Evolutionary conservation across 2,329 filamentous ascomycete species (phyloP), one percentile per base, ranked within the genome.

Genomic region (Myriosclerotinia curreyana): DNA sequence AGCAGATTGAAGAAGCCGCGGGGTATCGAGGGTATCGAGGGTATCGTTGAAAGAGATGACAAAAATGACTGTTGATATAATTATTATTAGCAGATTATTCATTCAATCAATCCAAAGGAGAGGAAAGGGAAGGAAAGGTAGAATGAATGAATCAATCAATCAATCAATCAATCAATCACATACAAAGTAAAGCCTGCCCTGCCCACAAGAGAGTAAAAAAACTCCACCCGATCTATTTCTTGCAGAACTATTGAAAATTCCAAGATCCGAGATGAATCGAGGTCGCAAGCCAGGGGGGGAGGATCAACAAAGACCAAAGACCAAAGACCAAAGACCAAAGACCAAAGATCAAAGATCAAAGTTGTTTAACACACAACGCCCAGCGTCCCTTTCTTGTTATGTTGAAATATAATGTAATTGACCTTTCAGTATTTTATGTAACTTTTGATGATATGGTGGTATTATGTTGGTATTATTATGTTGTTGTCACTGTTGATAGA

Each of bases 1-100:
- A 14, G 48, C 48, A 64, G 53, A 50, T 67, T n/a, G 66, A 31
- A 31, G 64, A 63, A 28, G 66, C 67, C 58, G 69, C 69, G 69
- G 71, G 72, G 71, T 73, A 72, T 72, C 65, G 66, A 5, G n/a
- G n/a, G n/a, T n/a, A n/a, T n/a, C n/a, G n/a, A n/a, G n/a, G 72
- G 71, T 73, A 72, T 72, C 65, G 66, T 68, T 66, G 61, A 70
- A 69, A 56, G 67, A 64, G 68, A 69, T 52, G 46, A 49, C 48
- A 59, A 63, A 34, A 63, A 48, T 58, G 44, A 54, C 49, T 58
- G 31, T 58, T 5, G 25, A 50, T 42, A 40, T n/a, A 17, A 59
- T 28, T n/a, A 49, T 40, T 8, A 28, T 55, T 46, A 62, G 49
- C 60, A 62, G 6, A 28, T 52, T 53, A 12, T 17, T 38, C 48